Base-by-base conservation (phyloP, 768 basidiomycete species). In the Albatrellus ellisii region DNA sequence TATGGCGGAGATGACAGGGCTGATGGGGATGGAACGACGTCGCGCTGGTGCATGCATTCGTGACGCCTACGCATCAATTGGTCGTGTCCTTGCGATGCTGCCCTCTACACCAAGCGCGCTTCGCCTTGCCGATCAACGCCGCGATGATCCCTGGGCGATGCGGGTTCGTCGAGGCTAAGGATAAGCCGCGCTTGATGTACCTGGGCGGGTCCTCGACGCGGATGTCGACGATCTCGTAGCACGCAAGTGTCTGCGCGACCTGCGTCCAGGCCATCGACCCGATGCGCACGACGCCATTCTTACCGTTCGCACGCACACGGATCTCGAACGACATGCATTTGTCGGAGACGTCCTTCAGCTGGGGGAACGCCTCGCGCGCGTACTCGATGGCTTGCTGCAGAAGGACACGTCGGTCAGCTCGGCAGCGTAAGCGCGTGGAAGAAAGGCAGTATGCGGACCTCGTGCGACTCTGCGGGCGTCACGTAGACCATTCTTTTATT, bases 211-310 rank as follows among this genome's bases (percentile, higher is more conserved):
- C 7, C 4, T 20, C 26, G 46, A 59, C 28, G 35, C 37, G 34
- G 42, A 59, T 34, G 25, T 57, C 53, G 15, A 59, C 41, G 36
- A 58, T 51, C 44, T 59, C 58, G 46, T 52, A 57, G 3, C 41
- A 47, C 2, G 50, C 45, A 18, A 58, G 53, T 2, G 44, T 39
- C 10, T 29, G 6, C 10, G 52, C 22, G 26, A 58, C 56, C 14
- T 38, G 27, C 1, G 39, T 5, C 58, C 58, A 59, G 4, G 54
- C 57, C 39, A 44, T 51, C 26, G 54, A 45, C 4, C 48, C 41
- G 14, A 59, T 58, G 24, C 46, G 49, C 3, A 54, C 52, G 7
- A 41, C 48, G 31, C 43, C 36, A 14, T 48, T 42, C 36, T 36
- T 18, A 35, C 41, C 26, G 39, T 41, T 46, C 26, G 56, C 36